These are phyloP conservation scores for Helicocarpus griseus DNA, from an alignment of 2,329 filamentous ascomycete species.

Conservation along the genomic window DNA sequence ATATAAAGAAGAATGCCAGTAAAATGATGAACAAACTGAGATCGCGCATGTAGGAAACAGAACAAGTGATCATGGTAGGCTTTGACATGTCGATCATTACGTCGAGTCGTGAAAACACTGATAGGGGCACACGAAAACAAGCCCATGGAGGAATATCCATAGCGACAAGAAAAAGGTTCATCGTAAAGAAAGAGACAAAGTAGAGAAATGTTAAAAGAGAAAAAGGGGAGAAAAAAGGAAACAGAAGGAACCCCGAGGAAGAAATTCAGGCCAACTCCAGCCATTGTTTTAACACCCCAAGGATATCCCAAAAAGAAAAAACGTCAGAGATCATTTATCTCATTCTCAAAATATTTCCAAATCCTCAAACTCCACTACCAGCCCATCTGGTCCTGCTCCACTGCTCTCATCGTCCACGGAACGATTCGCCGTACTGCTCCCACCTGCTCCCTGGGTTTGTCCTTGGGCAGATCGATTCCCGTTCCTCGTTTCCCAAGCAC, in stretches of 20 bases:
- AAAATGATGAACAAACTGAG: neutral
- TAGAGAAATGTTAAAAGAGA: too few species aligned
- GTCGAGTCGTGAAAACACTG: neutral
- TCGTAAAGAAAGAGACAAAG: too few species aligned
- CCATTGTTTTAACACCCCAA: neutral
- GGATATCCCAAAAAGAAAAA: conserved; percentile 1
- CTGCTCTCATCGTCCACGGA: conserved; percentile 4
- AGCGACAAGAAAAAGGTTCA: neutral
- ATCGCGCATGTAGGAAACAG: neutral
- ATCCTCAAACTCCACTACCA: conserved; percentile 43
- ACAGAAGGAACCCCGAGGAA: conserved; percentile 1
- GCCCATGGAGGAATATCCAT: neutral
- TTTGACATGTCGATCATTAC: neutral
- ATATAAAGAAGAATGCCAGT: neutral
- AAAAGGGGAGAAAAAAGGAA: neutral
- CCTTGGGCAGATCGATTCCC: conserved; percentile 16
- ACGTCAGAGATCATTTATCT: conserved; percentile 2
- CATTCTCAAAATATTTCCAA: conserved; percentile 37
- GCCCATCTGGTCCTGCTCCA: conserved; percentile 24
- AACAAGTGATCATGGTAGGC: neutral
- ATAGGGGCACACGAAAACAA: neutral
- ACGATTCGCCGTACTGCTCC: neutral
- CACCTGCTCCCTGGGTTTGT: conserved; percentile 12
- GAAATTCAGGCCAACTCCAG: neutral
- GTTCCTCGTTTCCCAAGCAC: conserved; percentile 32